A percentile compares a stretch with the other conserved stretches of the same genome.
Conservation (phyloP, 2,329 filamentous ascomycete species). For the Trichoderma atroviride region DNA sequence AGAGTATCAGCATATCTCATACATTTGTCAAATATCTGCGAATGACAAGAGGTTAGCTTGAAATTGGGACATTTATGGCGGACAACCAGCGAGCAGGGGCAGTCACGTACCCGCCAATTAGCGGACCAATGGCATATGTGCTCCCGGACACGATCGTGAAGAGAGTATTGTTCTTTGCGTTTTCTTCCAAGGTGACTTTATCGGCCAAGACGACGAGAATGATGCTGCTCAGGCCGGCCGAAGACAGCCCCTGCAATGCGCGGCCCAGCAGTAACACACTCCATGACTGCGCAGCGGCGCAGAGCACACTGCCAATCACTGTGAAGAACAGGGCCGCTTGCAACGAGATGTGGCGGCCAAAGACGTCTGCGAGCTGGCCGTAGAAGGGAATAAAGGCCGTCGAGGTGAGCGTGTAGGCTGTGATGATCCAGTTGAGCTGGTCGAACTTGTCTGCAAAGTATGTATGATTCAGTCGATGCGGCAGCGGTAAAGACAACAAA, state of each 20-base stretch:
- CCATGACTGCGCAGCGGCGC: neutral
- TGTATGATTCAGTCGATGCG: neutral
- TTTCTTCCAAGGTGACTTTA: neutral
- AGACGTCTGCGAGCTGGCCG: neutral
- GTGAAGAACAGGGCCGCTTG: neutral
- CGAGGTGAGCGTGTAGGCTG: neutral
- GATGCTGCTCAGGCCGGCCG: neutral
- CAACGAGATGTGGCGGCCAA: neutral
- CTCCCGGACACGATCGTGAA: neutral
- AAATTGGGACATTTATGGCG: neutral
- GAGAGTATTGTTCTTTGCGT: neutral
- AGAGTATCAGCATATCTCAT: neutral
- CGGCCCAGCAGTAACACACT: neutral
- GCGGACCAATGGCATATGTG: neutral
- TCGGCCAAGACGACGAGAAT: neutral
- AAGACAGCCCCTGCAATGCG: neutral
- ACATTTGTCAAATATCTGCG: neutral
- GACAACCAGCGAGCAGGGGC: neutral
- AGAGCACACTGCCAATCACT: neutral
- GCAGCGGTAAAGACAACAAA: neutral
- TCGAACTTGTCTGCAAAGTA: neutral
- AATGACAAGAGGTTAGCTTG: neutral
- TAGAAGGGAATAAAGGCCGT: neutral
- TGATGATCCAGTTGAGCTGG: neutral
- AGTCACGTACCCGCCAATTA: neutral